phyloP scores from a whole-genome alignment of 1,284 basidiomycete species.

The Fistulinella cinereoalba region DNA sequence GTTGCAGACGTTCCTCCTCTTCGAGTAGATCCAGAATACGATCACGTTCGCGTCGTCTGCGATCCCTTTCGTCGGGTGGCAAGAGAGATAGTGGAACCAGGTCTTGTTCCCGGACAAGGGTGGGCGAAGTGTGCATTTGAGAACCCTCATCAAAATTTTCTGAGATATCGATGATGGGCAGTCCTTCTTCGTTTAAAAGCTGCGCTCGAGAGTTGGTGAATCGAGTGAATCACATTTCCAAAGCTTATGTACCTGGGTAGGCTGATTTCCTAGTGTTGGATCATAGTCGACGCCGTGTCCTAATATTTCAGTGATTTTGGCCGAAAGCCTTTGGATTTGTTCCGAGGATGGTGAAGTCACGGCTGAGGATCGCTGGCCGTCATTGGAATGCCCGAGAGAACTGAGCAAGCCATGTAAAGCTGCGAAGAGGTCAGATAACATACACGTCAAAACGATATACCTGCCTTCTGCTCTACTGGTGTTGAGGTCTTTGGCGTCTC shows the following conservation, averaged over 20 bases:
- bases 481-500: constrained; percentile 18
- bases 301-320: constrained; percentile 60
- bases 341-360: constrained; percentile 46
- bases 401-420: constrained; percentile 52
- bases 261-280: constrained; percentile 44
- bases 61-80: constrained; percentile 46
- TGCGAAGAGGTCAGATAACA: constrained; percentile 24
- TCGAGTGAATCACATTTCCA: constrained; percentile 14
- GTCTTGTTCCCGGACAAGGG: constrained; percentile 35
- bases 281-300: constrained; percentile 43
- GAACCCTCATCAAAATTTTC: constrained; percentile 45
- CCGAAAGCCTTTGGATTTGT: constrained; percentile 52
- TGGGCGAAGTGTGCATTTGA: constrained; percentile 22
- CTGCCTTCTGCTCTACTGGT: constrained; percentile 25
- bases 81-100: constrained; percentile 49
- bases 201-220: constrained; percentile 31
- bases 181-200: constrained; percentile 71
- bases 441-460: constrained; percentile 1
- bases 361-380: constrained; percentile 24
- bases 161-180: constrained; percentile 75
- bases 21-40: constrained; percentile 66
- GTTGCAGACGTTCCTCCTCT: constrained; percentile 57
- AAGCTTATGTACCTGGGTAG: constrained; percentile 55
- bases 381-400: constrained; percentile 42
- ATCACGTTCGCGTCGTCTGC: constrained; percentile 53